Percentiles rank a stretch among this genome's conserved stretches.
phyloP scores from a whole-genome alignment of 169 alveolate species.

The Babesia divergens region DNA sequence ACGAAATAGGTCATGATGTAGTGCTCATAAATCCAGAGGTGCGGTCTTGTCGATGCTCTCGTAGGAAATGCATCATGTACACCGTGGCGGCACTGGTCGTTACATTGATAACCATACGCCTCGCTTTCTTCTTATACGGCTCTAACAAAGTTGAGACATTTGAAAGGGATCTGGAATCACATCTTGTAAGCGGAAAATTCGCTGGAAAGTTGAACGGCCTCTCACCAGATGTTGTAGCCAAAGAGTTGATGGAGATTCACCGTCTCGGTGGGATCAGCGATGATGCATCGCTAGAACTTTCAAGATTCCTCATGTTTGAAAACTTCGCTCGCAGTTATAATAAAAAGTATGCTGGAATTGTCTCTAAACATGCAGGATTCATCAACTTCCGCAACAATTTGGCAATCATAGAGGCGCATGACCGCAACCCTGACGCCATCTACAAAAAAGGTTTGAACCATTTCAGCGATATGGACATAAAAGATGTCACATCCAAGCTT shows the following conservation, averaged over 20 bases:
- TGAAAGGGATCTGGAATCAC: not conserved
- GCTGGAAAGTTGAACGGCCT: not conserved
- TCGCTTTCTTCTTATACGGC: not conserved
- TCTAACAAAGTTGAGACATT: not conserved
- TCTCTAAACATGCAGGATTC: constrained; percentile 37
- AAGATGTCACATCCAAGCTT: constrained; percentile 7
- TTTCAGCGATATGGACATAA: constrained; percentile 45
- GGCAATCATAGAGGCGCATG: constrained; percentile 6
- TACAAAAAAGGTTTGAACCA: constrained; percentile 51
- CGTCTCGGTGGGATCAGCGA: constrained; percentile 19
- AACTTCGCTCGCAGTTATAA: not conserved
- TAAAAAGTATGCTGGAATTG: constrained; percentile 3
- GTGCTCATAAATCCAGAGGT: not conserved
- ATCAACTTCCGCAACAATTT: constrained; percentile 30
- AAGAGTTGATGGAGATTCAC: constrained; percentile 14
- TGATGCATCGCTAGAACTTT: constrained; percentile 9
- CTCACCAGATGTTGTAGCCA: not conserved
- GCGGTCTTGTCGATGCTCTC: not conserved
- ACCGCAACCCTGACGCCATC: not conserved
- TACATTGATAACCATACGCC: not conserved
- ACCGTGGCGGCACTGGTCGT: not conserved
- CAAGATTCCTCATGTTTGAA: constrained; percentile 16
- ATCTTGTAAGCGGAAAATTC: not conserved
- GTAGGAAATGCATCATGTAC: not conserved
- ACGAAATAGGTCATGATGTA: not conserved